phyloP scores from a whole-genome alignment of 768 basidiomycete genomes.

The Xerocomellus chrysenteron region DNA sequence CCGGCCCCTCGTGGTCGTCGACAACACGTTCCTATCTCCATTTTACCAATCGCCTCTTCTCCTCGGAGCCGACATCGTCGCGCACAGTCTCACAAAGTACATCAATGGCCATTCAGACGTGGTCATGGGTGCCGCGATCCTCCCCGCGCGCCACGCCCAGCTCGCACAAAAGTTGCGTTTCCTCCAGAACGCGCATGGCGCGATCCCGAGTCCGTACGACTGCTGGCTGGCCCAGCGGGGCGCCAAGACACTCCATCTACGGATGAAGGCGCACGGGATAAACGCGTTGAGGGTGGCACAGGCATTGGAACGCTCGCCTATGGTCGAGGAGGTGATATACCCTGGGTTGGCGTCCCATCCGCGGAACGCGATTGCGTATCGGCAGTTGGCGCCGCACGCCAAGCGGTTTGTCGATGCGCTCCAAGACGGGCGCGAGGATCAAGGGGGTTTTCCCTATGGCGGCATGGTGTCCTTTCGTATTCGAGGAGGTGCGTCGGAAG shows the following conservation, averaged over 20 bases:
- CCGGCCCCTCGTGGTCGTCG: constrained; percentile 79
- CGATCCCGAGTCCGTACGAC: constrained; percentile 83
- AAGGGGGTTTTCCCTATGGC: constrained; percentile 77
- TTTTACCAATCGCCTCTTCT: constrained; percentile 88
- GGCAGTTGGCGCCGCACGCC: constrained; percentile 67
- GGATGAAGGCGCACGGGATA: constrained; percentile 82
- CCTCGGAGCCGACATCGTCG: constrained; percentile 79
- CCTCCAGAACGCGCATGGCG: constrained; percentile 87
- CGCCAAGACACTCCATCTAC: constrained; percentile 85
- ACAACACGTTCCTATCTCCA: constrained; percentile 93
- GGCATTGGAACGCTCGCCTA: constrained; percentile 50
- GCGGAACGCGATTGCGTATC: constrained; percentile 62
- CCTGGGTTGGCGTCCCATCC: constrained; percentile 75
- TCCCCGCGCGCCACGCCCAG: constrained; percentile 52
- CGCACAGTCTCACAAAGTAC: constrained; percentile 88
- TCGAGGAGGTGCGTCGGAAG: constrained; percentile 48
- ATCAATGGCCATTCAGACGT: constrained; percentile 94
- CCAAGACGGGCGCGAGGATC: constrained; percentile 22
- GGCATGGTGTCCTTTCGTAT: constrained; percentile 85
- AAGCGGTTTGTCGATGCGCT: constrained; percentile 54
- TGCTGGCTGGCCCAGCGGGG: constrained; percentile 89
- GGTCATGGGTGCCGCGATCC: constrained; percentile 81
- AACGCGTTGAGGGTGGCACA: constrained; percentile 79
- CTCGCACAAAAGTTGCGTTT: constrained; percentile 67
- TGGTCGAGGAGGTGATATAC: constrained; percentile 83